Evolutionary conservation across 495 filamentous ascomycete genomes (phyloP).

Genomic region (Hypoxylon cercidicola): DNA sequence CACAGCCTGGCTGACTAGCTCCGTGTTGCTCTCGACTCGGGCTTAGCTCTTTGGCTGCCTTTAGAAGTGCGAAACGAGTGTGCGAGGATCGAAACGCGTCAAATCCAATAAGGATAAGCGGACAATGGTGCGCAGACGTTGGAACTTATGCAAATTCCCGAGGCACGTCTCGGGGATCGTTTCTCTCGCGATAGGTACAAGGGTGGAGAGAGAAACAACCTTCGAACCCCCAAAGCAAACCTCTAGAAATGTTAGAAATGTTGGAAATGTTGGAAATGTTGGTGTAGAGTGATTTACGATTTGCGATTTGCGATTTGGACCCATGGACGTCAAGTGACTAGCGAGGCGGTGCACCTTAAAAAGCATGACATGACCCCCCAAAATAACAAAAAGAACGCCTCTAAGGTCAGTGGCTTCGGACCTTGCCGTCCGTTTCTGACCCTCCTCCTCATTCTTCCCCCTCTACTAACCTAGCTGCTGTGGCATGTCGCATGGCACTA

Average conservation of each 20-base stretch:
- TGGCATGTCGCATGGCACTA: conserved; percentile 11
- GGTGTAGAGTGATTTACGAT: conserved; percentile 16
- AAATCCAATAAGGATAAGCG: background rate
- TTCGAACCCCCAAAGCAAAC: background rate
- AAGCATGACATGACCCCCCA: conserved; percentile 25
- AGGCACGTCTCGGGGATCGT: background rate
- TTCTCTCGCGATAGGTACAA: conserved; percentile 3
- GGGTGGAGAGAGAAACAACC: background rate
- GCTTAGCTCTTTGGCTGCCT: conserved; percentile 18
- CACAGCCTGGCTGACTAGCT: conserved; percentile 26
- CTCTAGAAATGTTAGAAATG: no score
- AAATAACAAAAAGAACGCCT: conserved; percentile 12
- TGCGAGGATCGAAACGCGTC: background rate
- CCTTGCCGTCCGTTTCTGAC: conserved; percentile 30
- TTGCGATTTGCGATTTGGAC: no score
- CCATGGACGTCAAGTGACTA: conserved; percentile 38
- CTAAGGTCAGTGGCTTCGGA: conserved; percentile 40
- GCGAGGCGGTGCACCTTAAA: conserved; percentile 38
- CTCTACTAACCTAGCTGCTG: conserved; percentile 12
- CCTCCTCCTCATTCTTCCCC: conserved; percentile 3
- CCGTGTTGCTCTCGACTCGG: conserved; percentile 18
- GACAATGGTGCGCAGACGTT: background rate
- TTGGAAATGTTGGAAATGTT: no score
- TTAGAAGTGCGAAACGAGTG: conserved; percentile 8
- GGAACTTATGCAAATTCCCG: conserved; percentile 13